phyloP scores from a whole-genome alignment of 192 early-diverging fungal genomes.

The Martensiomyces pterosporus region DNA sequence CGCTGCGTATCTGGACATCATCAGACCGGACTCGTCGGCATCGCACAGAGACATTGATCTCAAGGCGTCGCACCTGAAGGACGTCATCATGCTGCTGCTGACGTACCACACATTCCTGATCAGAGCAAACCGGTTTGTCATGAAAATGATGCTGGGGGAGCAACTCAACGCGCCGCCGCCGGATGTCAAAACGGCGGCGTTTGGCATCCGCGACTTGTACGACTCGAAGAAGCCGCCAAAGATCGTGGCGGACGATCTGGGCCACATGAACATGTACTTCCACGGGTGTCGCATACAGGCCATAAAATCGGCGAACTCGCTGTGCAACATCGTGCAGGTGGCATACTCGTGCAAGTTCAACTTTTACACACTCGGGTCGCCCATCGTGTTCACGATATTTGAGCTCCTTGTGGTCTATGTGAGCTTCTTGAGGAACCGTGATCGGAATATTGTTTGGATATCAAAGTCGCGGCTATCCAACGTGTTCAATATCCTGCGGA shows the following conservation, averaged over 20 bases:
- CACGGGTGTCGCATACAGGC: constrained; percentile 43
- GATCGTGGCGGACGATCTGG: constrained; percentile 16
- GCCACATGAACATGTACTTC: constrained; percentile 41
- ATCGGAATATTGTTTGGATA: constrained; percentile 24
- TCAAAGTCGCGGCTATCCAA: constrained; percentile 35
- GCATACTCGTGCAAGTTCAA: constrained; percentile 34
- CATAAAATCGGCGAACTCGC: constrained; percentile 24
- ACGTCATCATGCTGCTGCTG: constrained; percentile 29
- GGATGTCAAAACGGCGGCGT: constrained; percentile 27
- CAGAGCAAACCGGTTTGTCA: constrained; percentile 40
- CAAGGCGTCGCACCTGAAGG: constrained; percentile 34
- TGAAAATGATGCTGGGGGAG: constrained; percentile 49
- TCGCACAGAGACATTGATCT: constrained; percentile 35
- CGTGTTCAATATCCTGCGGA: constrained; percentile 33
- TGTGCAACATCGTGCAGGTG: constrained; percentile 32
- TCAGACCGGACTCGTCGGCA: constrained; percentile 18
- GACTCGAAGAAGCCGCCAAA: constrained; percentile 19
- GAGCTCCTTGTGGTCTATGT: constrained; percentile 23
- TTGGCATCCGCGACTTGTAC: constrained; percentile 41
- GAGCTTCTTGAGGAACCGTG: constrained; percentile 33
- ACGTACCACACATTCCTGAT: constrained; percentile 39
- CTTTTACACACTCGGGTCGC: constrained; percentile 37
- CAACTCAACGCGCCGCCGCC: constrained; percentile 34
- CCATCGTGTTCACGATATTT: constrained; percentile 24
- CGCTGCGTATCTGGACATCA: constrained; percentile 23